phyloP scores from a whole-genome alignment of 164 flowering plant species.

The Buxus sempervirens region DNA sequence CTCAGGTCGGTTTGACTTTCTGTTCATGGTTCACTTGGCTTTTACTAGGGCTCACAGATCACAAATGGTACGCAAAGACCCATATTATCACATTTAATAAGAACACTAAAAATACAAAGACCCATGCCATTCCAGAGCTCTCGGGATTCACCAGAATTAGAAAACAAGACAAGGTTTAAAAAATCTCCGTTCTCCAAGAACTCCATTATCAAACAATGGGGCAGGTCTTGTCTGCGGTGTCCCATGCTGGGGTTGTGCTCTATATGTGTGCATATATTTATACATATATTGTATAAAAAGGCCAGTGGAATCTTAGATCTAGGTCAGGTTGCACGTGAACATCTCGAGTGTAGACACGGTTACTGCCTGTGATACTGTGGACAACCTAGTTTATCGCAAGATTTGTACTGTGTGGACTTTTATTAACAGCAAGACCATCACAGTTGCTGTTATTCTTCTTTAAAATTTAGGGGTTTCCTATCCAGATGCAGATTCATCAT shows the following conservation, averaged over 20 bases:
- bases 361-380: constrained; percentile 20
- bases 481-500: neutral
- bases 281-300: neutral
- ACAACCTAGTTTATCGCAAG: constrained; percentile 15
- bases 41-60: too few relatives aligned
- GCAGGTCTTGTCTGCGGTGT: constrained; percentile 8
- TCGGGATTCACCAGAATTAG: constrained; percentile 11
- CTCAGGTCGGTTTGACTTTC: too few relatives aligned
- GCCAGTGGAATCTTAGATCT: constrained; percentile 9
- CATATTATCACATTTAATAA: too few relatives aligned
- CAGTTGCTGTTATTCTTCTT: neutral
- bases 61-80: too few relatives aligned
- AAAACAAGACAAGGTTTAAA: constrained; percentile 14
- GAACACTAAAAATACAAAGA: neutral
- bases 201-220: constrained; percentile 11
- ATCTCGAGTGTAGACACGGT: constrained; percentile 20
- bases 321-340: constrained; percentile 20
- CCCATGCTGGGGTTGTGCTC: constrained; percentile 9
- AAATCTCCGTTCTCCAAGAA: constrained; percentile 1
- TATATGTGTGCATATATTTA: neutral
- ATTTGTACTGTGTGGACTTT: too few relatives aligned
- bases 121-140: constrained; percentile 2
- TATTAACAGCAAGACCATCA: too few relatives aligned
- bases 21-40: too few relatives aligned
- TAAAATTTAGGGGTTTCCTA: neutral